Percentiles rank a stretch among this genome's conserved stretches.
Evolutionary conservation across 805 yeast genomes (phyloP).

Genomic region (Hanseniaspora clermontiae): DNA sequence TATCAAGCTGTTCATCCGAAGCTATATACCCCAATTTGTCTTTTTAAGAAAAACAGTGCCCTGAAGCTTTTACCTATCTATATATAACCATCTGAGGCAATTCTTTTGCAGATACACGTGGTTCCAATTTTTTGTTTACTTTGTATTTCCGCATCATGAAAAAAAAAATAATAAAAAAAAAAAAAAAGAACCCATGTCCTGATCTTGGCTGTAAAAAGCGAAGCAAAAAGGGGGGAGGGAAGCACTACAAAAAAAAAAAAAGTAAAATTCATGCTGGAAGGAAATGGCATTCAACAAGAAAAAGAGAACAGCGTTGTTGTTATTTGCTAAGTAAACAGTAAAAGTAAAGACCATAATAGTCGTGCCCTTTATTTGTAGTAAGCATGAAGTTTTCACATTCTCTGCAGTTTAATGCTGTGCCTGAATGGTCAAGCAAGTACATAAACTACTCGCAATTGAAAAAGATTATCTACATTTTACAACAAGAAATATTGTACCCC

Average conservation of each 20-base stretch:
- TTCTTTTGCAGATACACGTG: too few species aligned
- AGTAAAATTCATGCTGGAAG: too few species aligned
- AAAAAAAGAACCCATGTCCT: too few species aligned
- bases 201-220: too few species aligned
- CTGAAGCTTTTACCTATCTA: too few species aligned
- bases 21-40: not conserved
- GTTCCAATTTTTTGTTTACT: too few species aligned
- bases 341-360: not conserved
- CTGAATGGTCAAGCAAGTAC: slow-evolving; percentile 92
- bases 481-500: slow-evolving; percentile 41
- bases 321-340: too few species aligned
- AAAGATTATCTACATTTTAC: slow-evolving; percentile 69
- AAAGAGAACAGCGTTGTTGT: too few species aligned
- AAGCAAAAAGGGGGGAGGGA: not conserved
- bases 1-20: not conserved
- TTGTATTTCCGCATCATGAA: too few species aligned
- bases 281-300: too few species aligned
- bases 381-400: slow-evolving; percentile 90
- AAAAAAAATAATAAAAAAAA: too few species aligned
- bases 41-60: not conserved
- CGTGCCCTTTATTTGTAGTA: not conserved
- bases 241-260: not conserved
- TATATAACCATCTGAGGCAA: too few species aligned
- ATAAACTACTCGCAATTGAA: slow-evolving; percentile 81
- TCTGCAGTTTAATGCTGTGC: slow-evolving; percentile 91